These are phyloP conservation scores for Macrolepiota albuminosa DNA, from an alignment of 768 basidiomycete genomes.

Conservation along the genomic window DNA sequence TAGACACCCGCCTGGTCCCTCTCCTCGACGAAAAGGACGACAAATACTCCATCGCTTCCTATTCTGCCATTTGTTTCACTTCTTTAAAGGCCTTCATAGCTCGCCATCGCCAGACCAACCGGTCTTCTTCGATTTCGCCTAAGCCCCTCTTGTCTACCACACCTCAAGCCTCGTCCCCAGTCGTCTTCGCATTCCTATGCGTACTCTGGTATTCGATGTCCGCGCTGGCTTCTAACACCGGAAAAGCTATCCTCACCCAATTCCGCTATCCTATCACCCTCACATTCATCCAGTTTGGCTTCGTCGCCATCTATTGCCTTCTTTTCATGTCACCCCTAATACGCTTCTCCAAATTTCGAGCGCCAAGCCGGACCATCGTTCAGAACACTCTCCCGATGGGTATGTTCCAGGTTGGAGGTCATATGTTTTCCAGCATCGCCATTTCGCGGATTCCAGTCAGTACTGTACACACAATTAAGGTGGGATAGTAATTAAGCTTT, in stretches of 20 bases:
- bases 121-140: conserved; percentile 19
- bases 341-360: conserved; percentile 62
- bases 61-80: conserved; percentile 20
- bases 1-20: conserved; percentile 26
- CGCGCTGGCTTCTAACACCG: conserved; percentile 93
- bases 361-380: conserved; percentile 70
- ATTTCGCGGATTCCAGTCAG: conserved; percentile 95
- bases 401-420: conserved; percentile 94
- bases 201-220: conserved; percentile 91
- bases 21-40: conserved; percentile 28
- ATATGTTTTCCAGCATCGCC: conserved; percentile 97
- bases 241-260: conserved; percentile 88
- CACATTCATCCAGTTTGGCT: conserved; percentile 96
- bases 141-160: conserved; percentile 28
- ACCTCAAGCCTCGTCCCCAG: conserved; percentile 28
- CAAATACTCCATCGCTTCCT: conserved; percentile 22
- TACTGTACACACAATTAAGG: conserved; percentile 99
- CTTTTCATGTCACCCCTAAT: conserved; percentile 76
- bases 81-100: conserved; percentile 20
- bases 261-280: conserved; percentile 95
- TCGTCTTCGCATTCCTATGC: conserved; percentile 75
- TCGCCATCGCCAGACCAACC: conserved; percentile 22
- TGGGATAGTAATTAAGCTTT: conserved; percentile 28
- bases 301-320: conserved; percentile 84
- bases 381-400: conserved; percentile 90